Percentiles rank a stretch among this genome's conserved stretches.
Evolutionary conservation across 208 protist species (phyloP).

Genomic region (Leishmania braziliensis): DNA sequence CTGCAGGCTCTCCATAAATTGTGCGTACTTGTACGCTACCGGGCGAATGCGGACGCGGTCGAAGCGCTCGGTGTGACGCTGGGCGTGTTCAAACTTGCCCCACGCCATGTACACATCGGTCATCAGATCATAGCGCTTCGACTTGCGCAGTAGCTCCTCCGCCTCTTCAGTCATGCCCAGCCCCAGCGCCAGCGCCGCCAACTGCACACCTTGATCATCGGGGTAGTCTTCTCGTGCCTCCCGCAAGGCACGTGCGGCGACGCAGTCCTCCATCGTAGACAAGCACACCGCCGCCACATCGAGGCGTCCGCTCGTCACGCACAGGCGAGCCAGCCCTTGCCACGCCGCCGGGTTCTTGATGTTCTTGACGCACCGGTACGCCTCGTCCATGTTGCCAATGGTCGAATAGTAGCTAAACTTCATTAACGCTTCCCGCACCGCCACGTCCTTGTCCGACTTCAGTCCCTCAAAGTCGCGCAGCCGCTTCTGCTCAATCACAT

Average conservation of each 20-base stretch:
- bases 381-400: slow-evolving; percentile 97
- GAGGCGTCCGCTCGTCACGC: slow-evolving; percentile 92
- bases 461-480: slow-evolving; percentile 94
- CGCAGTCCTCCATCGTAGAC: slow-evolving; percentile 94
- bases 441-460: slow-evolving; percentile 85
- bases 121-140: slow-evolving; percentile 94
- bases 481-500: slow-evolving; percentile 90
- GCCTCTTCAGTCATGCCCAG: slow-evolving; percentile 94
- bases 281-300: slow-evolving; percentile 96
- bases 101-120: slow-evolving; percentile 93
- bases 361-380: slow-evolving; percentile 95
- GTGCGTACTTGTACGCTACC: slow-evolving; percentile 94
- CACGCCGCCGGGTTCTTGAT: slow-evolving; percentile 94
- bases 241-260: slow-evolving; percentile 87
- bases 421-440: slow-evolving; percentile 93
- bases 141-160: slow-evolving; percentile 76
- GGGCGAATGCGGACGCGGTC: slow-evolving; percentile 94
- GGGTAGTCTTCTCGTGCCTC: slow-evolving; percentile 83
- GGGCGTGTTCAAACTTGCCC: slow-evolving; percentile 94
- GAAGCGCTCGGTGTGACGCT: slow-evolving; percentile 85
- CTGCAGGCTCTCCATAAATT: slow-evolving; percentile 94
- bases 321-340: slow-evolving; percentile 96
- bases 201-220: slow-evolving; percentile 87
- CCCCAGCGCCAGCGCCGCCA: slow-evolving; percentile 95
- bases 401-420: slow-evolving; percentile 97